Evolutionary conservation across 2,329 filamentous ascomycete genomes (phyloP).

Genomic region (Plenodomus biglobosus): DNA sequence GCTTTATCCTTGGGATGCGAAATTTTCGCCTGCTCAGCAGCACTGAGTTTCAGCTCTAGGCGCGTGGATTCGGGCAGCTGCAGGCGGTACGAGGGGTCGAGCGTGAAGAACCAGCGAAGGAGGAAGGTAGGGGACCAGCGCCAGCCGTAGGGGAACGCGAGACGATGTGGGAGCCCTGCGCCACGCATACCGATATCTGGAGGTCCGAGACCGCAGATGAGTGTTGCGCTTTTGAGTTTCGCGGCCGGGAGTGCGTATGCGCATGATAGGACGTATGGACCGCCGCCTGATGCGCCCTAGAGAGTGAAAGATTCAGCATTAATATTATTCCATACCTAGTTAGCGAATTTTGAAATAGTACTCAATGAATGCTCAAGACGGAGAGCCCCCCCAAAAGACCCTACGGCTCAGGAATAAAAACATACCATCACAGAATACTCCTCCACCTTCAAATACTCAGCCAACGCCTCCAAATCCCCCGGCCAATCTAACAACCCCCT

Average conservation of each 20-base stretch:
- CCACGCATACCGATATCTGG: slow-evolving; percentile 42
- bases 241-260: slow-evolving; percentile 21
- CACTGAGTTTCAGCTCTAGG: slow-evolving; percentile 1
- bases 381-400: no score
- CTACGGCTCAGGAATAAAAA: not conserved
- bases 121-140: slow-evolving; percentile 22
- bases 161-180: slow-evolving; percentile 20
- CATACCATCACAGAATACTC: not conserved
- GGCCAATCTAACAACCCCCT: not conserved
- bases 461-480: not conserved
- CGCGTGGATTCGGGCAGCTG: slow-evolving; percentile 38
- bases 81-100: slow-evolving; percentile 21
- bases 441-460: not conserved
- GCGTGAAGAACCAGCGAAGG: slow-evolving; percentile 30
- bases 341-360: no score
- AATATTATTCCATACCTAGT: no score
- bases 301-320: no score
- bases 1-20: slow-evolving; percentile 25
- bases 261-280: slow-evolving; percentile 37
- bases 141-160: slow-evolving; percentile 37
- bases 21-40: not conserved
- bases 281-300: slow-evolving; percentile 38
- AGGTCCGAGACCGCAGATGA: slow-evolving; percentile 38
- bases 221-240: slow-evolving; percentile 22
- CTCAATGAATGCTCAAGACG: no score